Evolutionary conservation across 257 asterid genomes (phyloP).

Genomic region (Ilex asprella): DNA sequence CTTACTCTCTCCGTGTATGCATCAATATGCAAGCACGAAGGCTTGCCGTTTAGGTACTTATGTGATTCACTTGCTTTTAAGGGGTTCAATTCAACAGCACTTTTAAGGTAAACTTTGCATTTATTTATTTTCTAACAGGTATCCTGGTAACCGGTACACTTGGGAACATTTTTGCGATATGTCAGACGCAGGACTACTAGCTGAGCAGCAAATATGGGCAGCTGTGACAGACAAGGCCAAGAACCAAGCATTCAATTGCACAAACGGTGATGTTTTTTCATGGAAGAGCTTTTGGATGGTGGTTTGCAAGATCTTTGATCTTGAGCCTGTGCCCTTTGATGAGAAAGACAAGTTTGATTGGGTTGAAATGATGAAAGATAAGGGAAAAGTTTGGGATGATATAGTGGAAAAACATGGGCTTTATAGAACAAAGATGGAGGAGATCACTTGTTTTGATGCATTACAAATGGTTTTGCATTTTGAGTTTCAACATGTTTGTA

Average conservation of each 20-base stretch:
- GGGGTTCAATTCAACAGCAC: too few relatives aligned
- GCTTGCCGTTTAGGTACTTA: constrained; percentile 2
- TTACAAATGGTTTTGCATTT: background rate
- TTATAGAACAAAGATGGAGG: background rate
- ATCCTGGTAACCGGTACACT: constrained; percentile 4
- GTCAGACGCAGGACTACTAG: constrained; percentile 8
- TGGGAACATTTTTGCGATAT: constrained; percentile 12
- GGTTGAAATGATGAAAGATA: constrained; percentile 8
- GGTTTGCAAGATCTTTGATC: background rate
- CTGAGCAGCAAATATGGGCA: constrained; percentile 14
- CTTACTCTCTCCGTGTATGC: constrained; percentile 9
- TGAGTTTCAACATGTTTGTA: constrained; percentile 9
- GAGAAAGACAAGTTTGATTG: constrained; percentile 4
- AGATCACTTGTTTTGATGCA: background rate
- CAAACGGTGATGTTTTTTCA: constrained; percentile 8
- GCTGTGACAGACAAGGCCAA: constrained; percentile 10
- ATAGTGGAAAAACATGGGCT: constrained; percentile 3
- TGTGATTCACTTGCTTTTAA: too few relatives aligned
- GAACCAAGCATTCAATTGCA: constrained; percentile 13
- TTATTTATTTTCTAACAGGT: too few relatives aligned
- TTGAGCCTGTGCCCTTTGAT: background rate
- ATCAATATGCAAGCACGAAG: constrained; percentile 4
- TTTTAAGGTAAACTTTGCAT: too few relatives aligned
- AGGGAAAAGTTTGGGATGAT: constrained; percentile 11
- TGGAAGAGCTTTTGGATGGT: constrained; percentile 11